phyloP scores from a whole-genome alignment of 371 early-diverging fungal genomes.

The Mortierella sp. region DNA sequence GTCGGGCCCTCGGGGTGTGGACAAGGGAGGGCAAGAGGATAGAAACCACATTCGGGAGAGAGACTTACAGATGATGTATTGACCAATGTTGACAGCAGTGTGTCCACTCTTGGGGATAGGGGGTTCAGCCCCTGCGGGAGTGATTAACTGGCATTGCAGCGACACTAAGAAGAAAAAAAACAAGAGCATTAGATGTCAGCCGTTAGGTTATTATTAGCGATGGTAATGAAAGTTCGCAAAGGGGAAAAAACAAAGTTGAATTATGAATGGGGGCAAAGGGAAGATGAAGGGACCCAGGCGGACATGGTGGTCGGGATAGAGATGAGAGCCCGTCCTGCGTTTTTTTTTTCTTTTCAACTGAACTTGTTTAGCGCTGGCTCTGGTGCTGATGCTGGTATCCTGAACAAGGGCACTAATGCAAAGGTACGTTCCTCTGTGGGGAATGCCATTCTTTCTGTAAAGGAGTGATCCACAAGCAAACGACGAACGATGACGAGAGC shows the following conservation, averaged over 20 bases:
- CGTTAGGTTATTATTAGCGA: constrained; percentile 35
- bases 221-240: constrained; percentile 1
- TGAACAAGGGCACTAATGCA: neutral
- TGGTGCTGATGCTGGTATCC: neutral
- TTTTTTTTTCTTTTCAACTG: neutral
- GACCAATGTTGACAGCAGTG: constrained; percentile 54
- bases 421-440: neutral
- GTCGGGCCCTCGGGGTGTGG: neutral
- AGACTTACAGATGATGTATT: constrained; percentile 57
- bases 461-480: too few species aligned
- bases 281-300: neutral
- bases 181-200: constrained; percentile 26
- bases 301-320: neutral
- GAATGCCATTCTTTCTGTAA: neutral
- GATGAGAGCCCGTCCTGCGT: neutral
- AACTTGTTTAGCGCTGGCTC: neutral
- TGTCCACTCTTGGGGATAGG: constrained; percentile 52
- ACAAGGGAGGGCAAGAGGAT: neutral
- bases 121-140: constrained; percentile 38
- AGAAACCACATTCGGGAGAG: constrained; percentile 16
- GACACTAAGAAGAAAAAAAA: constrained; percentile 27
- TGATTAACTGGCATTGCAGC: constrained; percentile 44
- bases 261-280: neutral
- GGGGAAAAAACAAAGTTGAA: neutral
- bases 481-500: neutral